phyloP scores from a whole-genome alignment of 805 yeast species.

The Candida golubevii region DNA sequence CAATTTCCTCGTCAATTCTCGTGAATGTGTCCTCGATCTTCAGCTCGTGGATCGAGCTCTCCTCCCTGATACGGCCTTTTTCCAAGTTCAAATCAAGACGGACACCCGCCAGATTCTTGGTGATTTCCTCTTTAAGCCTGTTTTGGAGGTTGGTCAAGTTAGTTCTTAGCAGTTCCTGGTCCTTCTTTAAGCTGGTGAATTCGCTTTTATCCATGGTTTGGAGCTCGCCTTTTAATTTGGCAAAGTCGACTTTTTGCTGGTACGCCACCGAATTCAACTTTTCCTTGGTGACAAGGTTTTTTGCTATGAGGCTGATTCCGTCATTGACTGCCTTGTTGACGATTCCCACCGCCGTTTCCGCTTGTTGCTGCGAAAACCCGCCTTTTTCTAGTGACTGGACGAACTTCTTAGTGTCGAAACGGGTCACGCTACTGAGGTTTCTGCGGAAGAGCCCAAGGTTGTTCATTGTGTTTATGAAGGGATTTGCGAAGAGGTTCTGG shows the following conservation, averaged over 20 bases:
- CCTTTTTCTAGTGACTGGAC: conserved; percentile 66
- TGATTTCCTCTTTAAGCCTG: conserved; percentile 83
- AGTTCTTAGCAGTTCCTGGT: conserved; percentile 77
- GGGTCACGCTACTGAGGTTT: conserved; percentile 29
- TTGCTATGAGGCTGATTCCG: conserved; percentile 69
- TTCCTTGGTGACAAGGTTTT: conserved; percentile 81
- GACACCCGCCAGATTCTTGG: conserved; percentile 85
- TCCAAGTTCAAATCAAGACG: conserved; percentile 87
- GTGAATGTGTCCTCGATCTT: conserved; percentile 94
- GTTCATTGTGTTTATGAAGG: not conserved
- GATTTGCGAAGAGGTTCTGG: too few species aligned
- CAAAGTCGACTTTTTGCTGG: conserved; percentile 95
- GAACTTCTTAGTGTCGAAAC: conserved; percentile 75
- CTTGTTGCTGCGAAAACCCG: conserved; percentile 64
- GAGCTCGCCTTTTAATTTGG: conserved; percentile 87
- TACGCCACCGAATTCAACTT: conserved; percentile 79
- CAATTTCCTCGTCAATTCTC: conserved; percentile 90
- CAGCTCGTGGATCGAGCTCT: conserved; percentile 85
- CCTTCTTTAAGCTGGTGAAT: conserved; percentile 74
- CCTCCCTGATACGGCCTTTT: conserved; percentile 94
- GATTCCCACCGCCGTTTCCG: conserved; percentile 72
- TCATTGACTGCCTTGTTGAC: conserved; percentile 74
- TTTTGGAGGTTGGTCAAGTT: conserved; percentile 85
- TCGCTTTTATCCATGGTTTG: conserved; percentile 86
- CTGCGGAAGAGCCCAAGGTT: conserved; percentile 6